These are phyloP conservation scores for Phytophthora cryptogea DNA, from an alignment of 352 stramenopile species.

Conservation along the genomic window DNA sequence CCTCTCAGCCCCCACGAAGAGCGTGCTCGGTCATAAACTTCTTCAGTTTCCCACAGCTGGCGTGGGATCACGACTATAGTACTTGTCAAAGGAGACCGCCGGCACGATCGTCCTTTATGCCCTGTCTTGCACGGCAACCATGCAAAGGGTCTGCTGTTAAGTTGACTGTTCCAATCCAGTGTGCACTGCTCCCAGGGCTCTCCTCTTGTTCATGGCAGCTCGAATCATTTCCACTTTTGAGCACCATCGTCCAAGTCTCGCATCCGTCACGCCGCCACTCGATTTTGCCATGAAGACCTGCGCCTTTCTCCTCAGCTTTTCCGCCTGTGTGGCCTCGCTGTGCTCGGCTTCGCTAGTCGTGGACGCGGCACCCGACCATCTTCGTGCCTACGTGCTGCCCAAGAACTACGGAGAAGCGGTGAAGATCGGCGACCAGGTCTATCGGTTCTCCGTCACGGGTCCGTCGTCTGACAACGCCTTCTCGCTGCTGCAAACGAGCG, in stretches of 20 bases:
- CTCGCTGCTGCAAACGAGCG: conserved; percentile 49
- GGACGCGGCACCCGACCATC: conserved; percentile 41
- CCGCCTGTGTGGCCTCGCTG: conserved; percentile 21
- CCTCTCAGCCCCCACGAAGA: neutral
- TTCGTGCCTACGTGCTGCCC: conserved; percentile 52
- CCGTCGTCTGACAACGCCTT: conserved; percentile 48
- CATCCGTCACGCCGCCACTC: neutral
- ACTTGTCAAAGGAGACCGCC: neutral
- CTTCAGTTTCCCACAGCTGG: neutral
- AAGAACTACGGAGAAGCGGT: conserved; percentile 48
- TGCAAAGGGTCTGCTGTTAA: neutral
- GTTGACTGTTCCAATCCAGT: conserved; percentile 12
- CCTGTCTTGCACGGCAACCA: neutral
- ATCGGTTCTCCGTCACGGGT: conserved; percentile 57
- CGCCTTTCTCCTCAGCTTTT: conserved; percentile 20
- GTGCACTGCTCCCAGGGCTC: neutral
- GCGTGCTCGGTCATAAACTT: conserved; percentile 3
- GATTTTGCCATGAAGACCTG: conserved; percentile 29
- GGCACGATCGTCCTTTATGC: neutral
- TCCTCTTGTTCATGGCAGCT: neutral
- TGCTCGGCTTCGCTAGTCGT: conserved; percentile 42
- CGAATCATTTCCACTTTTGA: conserved; percentile 26
- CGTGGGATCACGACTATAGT: neutral
- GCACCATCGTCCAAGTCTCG: conserved; percentile 4
- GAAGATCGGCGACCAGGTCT: conserved; percentile 47